Evolutionary conservation across 768 basidiomycete species (phyloP), one percentile per base, ranked within the genome.

Genomic region (Leccinum boreale): DNA sequence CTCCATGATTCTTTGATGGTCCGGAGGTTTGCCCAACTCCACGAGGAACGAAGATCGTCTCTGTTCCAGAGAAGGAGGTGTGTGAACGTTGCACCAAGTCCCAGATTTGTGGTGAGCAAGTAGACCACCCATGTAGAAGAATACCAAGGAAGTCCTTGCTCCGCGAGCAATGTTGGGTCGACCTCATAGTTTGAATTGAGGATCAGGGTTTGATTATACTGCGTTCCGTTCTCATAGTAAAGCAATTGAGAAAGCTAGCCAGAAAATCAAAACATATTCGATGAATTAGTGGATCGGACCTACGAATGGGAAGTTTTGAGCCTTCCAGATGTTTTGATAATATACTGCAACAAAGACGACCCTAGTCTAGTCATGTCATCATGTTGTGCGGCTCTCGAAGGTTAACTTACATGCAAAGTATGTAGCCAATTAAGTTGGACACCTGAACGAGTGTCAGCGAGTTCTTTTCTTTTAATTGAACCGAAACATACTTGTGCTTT

Each of bases 231-330:
- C 63, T 80, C 74, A 62, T 79, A 77, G 66, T 78, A 84, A 8
- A 84, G 68, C 9, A 73, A 64, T 53, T 84, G 82, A 1, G 80
- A 79, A n/a, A 83, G 70, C 67, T 71, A 31, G 12, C 11, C 3
- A 75, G 60, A 33, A 29, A 33, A 35, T 21, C 5, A 52, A 29
- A 9, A 21, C 10, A 28, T 7, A 23, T 9, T 9, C 5, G 15
- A 19, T 5, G 3, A 46, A 24, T 53, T 17, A 15, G 49, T 51
- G 47, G 68, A 67, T 70, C 80, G 81, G 2, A 57, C 68, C 47
- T 67, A 78, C 74, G 72, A 85, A 85, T 4, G 85, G 85, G 75
- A 86, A 85, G 62, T 74, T 79, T 64, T 84, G 80, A 2, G 78
- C 79, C 45, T 80, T 68, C 85, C 85, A 86, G 9, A 78, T 72